phyloP scores from a whole-genome alignment of 2,329 filamentous ascomycete species.

The Colletotrichum sp. region DNA sequence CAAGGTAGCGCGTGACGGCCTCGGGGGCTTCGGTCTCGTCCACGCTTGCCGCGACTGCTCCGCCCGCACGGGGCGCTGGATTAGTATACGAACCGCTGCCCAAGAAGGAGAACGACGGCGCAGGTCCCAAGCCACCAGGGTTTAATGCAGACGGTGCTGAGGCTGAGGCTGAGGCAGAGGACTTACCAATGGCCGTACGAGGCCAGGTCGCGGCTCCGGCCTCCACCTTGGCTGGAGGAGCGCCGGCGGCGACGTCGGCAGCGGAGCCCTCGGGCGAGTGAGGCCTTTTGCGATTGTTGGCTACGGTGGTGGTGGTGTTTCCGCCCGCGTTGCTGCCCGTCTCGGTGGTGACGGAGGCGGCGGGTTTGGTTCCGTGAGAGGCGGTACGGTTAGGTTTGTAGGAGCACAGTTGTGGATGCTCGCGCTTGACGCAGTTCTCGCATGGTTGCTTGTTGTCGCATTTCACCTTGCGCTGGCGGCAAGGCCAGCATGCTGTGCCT shows the following conservation, averaged over 20 bases:
- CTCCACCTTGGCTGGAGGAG: conserved; percentile 33
- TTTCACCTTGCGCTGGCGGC: conserved; percentile 71
- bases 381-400: conserved; percentile 66
- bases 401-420: conserved; percentile 68
- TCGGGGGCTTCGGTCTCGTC: conserved; percentile 61
- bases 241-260: conserved; percentile 36
- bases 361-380: conserved; percentile 24
- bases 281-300: conserved; percentile 39
- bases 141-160: neutral
- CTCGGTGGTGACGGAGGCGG: conserved; percentile 28
- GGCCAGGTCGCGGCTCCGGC: conserved; percentile 46
- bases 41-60: conserved; percentile 39
- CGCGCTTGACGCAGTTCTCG: conserved; percentile 71
- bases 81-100: conserved; percentile 17
- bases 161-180: neutral
- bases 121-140: neutral
- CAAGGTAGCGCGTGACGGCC: conserved; percentile 62
- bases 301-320: conserved; percentile 26
- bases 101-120: conserved; percentile 4
- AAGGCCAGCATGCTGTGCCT: conserved; percentile 72
- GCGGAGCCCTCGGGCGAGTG: conserved; percentile 47
- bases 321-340: conserved; percentile 18
- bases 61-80: neutral
- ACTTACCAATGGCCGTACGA: conserved; percentile 40
- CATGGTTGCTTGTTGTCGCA: conserved; percentile 73